Conservation (phyloP, 179 eudicot genomes). For the Patellifolia procumbens region DNA sequence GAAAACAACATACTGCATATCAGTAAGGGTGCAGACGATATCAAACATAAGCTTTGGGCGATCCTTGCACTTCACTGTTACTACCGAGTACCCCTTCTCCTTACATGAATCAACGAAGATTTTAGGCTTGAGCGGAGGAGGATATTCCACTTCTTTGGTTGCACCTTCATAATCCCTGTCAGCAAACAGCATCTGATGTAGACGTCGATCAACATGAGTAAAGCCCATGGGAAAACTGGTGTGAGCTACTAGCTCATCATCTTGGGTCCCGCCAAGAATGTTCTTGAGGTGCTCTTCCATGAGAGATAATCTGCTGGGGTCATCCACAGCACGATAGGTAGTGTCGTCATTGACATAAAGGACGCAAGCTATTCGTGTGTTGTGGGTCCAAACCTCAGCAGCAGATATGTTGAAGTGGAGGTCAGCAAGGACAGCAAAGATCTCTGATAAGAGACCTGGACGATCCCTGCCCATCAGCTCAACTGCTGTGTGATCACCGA, state of each 20-base stretch:
- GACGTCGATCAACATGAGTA: slow-evolving; percentile 66
- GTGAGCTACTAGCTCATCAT: slow-evolving; percentile 45
- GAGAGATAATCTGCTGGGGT: slow-evolving; percentile 44
- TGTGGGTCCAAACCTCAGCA: slow-evolving; percentile 81
- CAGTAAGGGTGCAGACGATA: slow-evolving; percentile 74
- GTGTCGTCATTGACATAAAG: slow-evolving; percentile 57
- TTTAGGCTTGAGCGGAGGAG: slow-evolving; percentile 37
- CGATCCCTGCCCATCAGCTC: slow-evolving; percentile 70
- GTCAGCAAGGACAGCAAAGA: slow-evolving; percentile 61
- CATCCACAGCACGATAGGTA: slow-evolving; percentile 50
- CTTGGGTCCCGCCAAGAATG: slow-evolving; percentile 45
- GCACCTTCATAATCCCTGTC: slow-evolving; percentile 59
- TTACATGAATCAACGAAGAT: slow-evolving; percentile 55
- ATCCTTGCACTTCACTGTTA: slow-evolving; percentile 57
- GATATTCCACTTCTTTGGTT: slow-evolving; percentile 34
- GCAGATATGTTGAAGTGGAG: slow-evolving; percentile 64
- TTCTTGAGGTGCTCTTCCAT: slow-evolving; percentile 70
- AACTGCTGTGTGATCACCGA: slow-evolving; percentile 60
- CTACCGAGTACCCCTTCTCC: slow-evolving; percentile 67
- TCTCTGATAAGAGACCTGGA: slow-evolving; percentile 70
- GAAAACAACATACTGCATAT: slow-evolving; percentile 77
- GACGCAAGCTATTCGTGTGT: slow-evolving; percentile 60
- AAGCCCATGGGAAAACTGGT: slow-evolving; percentile 51
- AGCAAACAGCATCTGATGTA: slow-evolving; percentile 67
- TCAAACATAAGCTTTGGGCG: slow-evolving; percentile 78